Conservation (phyloP, 225 moss, liverwort and hornwort species). For the Neckera pumila region DNA sequence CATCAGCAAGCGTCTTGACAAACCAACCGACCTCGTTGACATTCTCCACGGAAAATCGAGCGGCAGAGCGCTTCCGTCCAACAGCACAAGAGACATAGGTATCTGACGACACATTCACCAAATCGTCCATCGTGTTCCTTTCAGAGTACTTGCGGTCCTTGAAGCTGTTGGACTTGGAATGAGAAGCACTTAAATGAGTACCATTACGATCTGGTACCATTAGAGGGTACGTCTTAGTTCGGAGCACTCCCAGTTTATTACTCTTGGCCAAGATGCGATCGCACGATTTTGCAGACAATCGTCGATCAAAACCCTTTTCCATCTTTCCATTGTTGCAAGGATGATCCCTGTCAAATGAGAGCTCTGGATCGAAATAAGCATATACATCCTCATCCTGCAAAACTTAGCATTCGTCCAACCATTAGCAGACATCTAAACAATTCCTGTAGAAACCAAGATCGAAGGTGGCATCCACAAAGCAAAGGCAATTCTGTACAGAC, state of each 20-base stretch:
- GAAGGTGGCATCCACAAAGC: background rate
- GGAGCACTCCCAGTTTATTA: constrained; percentile 52
- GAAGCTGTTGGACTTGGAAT: constrained; percentile 38
- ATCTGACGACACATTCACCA: constrained; percentile 67
- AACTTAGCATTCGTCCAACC: background rate
- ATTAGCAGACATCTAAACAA: background rate
- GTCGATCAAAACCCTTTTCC: constrained; percentile 53
- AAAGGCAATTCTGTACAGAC: background rate
- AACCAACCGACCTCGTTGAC: constrained; percentile 73
- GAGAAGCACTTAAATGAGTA: constrained; percentile 5
- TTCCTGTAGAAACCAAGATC: background rate
- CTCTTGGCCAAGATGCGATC: constrained; percentile 55
- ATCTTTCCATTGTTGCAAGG: constrained; percentile 40
- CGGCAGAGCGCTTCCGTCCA: constrained; percentile 64
- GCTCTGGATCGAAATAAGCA: constrained; percentile 84
- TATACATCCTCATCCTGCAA: constrained; percentile 89
- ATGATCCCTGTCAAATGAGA: constrained; percentile 58
- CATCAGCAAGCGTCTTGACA: constrained; percentile 44
- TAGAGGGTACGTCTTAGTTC: constrained; percentile 53
- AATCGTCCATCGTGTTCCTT: constrained; percentile 21
- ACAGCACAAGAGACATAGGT: constrained; percentile 94
- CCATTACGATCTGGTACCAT: constrained; percentile 36
- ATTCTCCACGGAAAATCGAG: constrained; percentile 69
- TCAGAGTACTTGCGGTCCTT: constrained; percentile 38
- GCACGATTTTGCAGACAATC: constrained; percentile 41